A percentile compares a stretch with the other conserved stretches of the same genome.
phyloP scores from a whole-genome alignment of 2,329 filamentous ascomycete species.

The Lachnellula willkommii region DNA sequence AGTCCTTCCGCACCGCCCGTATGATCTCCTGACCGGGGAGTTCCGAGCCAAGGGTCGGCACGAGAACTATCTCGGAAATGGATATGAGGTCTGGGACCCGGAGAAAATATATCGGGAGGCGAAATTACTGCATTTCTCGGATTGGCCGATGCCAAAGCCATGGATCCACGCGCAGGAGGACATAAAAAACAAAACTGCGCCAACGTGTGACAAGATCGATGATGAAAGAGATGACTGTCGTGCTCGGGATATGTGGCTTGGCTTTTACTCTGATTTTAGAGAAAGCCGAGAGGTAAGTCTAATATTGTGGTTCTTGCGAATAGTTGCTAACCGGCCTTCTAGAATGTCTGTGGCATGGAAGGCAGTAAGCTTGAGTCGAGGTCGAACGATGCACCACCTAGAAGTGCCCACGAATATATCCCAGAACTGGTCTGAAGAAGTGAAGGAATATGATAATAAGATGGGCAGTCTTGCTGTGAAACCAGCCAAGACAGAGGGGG shows the following conservation, averaged over 20 bases:
- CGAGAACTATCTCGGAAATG: slow-evolving; percentile 43
- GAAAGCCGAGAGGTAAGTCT: slow-evolving; percentile 3
- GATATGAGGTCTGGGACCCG: slow-evolving; percentile 44
- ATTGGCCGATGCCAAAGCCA: slow-evolving; percentile 55
- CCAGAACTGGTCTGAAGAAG: too few species aligned
- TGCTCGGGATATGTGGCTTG: slow-evolving; percentile 5
- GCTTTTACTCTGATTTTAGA: slow-evolving; percentile 9
- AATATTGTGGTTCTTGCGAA: too few species aligned
- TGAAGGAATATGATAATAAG: too few species aligned
- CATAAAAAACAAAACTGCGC: neutral
- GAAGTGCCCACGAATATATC: too few species aligned
- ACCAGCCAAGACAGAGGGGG: too few species aligned
- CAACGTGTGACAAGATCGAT: neutral
- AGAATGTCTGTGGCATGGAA: too few species aligned
- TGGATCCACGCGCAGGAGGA: slow-evolving; percentile 33
- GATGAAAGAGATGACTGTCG: neutral
- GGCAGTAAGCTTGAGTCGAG: too few species aligned
- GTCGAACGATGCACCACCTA: too few species aligned
- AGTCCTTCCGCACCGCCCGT: slow-evolving; percentile 51
- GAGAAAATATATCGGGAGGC: slow-evolving; percentile 44
- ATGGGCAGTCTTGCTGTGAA: too few species aligned
- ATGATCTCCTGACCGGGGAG: slow-evolving; percentile 49
- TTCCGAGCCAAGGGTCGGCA: slow-evolving; percentile 45
- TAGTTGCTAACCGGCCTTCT: too few species aligned
- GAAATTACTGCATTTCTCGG: slow-evolving; percentile 53